These are phyloP conservation scores for Tinospora cordifolia DNA, from an alignment of 164 flowering plant genomes.

Conservation along the genomic window DNA sequence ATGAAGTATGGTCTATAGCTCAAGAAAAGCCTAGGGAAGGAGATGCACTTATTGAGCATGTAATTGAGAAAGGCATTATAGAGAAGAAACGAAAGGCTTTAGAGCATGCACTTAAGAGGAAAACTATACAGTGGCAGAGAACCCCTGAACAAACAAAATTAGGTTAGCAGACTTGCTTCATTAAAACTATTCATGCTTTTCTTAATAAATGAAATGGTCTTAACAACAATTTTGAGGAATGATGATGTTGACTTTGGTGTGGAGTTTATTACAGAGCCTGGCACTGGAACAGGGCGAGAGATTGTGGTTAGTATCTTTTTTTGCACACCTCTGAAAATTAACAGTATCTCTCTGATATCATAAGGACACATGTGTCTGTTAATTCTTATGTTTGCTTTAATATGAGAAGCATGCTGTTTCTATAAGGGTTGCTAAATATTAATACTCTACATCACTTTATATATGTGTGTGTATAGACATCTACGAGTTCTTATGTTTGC, in stretches of 20 bases:
- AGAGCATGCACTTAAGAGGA: constrained; percentile 44
- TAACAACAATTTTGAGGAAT: not conserved
- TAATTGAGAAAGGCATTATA: constrained; percentile 44
- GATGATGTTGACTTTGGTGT: constrained; percentile 10
- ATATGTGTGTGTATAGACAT: too few species aligned
- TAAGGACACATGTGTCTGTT: not conserved
- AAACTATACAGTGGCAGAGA: constrained; percentile 36
- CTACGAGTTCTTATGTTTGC: too few species aligned
- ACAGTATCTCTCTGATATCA: not conserved
- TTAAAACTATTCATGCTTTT: not conserved
- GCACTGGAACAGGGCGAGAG: constrained; percentile 60
- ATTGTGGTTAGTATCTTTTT: constrained; percentile 49
- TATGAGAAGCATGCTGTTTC: too few species aligned
- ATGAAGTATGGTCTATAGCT: constrained; percentile 59
- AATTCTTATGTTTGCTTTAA: too few species aligned
- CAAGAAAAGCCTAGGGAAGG: constrained; percentile 49
- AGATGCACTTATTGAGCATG: constrained; percentile 44
- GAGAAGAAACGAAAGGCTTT: constrained; percentile 53
- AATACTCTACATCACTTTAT: too few species aligned
- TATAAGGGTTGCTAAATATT: too few species aligned
- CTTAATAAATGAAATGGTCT: not conserved
- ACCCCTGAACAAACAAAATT: constrained; percentile 45
- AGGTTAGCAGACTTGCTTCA: constrained; percentile 27
- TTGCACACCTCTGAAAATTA: not conserved
- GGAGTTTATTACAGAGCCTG: constrained; percentile 45